Evolutionary conservation across 768 basidiomycete species (phyloP).

Genomic region (Lentinula boryana): DNA sequence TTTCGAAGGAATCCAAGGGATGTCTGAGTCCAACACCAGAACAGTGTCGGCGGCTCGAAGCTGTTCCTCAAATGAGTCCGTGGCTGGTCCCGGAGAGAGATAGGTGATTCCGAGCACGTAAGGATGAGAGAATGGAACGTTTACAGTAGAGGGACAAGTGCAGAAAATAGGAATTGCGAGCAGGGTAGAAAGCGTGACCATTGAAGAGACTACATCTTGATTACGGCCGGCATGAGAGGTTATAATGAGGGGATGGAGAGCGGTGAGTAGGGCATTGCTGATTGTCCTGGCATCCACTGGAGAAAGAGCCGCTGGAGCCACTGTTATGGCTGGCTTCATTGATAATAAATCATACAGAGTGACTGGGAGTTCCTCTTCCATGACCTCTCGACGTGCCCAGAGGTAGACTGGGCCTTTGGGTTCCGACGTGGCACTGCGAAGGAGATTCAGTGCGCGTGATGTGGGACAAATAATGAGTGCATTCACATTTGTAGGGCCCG

Average conservation of each 20-base stretch:
- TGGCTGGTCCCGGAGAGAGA: constrained; percentile 38
- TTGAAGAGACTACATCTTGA: constrained; percentile 33
- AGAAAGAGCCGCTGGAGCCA: constrained; percentile 46
- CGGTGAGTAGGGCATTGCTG: constrained; percentile 39
- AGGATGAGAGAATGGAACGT: constrained; percentile 52
- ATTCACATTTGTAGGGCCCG: constrained; percentile 62
- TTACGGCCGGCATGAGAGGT: constrained; percentile 60
- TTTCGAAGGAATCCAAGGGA: constrained; percentile 57
- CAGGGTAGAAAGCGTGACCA: constrained; percentile 40
- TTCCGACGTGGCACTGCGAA: constrained; percentile 53
- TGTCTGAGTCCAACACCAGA: constrained; percentile 57
- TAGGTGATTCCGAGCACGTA: constrained; percentile 48
- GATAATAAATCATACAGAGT: constrained; percentile 23
- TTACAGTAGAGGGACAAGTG: constrained; percentile 43
- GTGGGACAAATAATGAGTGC: background rate
- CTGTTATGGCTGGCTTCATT: constrained; percentile 41
- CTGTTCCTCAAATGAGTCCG: constrained; percentile 15
- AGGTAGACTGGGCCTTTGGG: constrained; percentile 73
- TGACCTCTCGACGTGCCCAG: constrained; percentile 66
- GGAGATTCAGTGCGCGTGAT: background rate
- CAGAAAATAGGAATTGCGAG: constrained; percentile 52
- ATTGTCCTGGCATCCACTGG: constrained; percentile 31
- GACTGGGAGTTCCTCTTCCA: constrained; percentile 55
- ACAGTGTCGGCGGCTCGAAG: constrained; percentile 56
- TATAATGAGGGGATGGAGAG: constrained; percentile 56